Base-by-base conservation (phyloP, 257 asterid genomes). In the Ilex aquifolium region DNA sequence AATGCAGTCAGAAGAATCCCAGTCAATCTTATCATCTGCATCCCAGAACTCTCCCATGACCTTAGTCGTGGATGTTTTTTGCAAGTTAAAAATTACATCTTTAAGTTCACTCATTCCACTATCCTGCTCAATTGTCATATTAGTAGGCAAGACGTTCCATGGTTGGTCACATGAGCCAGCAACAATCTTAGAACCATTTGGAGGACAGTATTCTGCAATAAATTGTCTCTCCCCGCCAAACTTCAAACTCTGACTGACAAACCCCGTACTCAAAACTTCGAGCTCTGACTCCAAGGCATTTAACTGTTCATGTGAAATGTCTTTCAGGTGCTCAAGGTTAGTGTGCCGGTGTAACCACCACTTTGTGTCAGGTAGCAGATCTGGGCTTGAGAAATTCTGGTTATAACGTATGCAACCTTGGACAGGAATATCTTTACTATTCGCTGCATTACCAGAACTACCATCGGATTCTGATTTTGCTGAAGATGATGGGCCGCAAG, bases 401-500 rank as follows among this genome's bases (percentile, higher is more conserved):
- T 60, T 68, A 57, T 67, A 61, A 66, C 52, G 57, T 61, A 32
- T 79, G 57, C 62, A 14, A 49, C 65, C 79, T 48, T 10, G 64
- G 65, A 67, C 30, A 70, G 76, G 74, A 55, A 79, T n/a, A 53
- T 69, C 73, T 3, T 75, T 67, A 31, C 52, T 79, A 68, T 59
- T 44, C 57, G 64, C 53, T 12, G 84, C 76, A 69, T 77, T 79
- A 60, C 78, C 67, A 56, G 76, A 63, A 46, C 72, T 70, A 53
- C 74, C 75, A 67, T 48, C 29, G 2, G 74, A 70, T 64, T 69
- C 71, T 57, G 77, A 68, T 44, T 72, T 71, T 12, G 50, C 64
- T 16, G 76, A 63, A 80, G 81, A 82, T 83, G 82, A 79, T 44
- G 81, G 68, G 61, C 58, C 65, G 16, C 31, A 66, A 76, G 74